Percentiles rank a stretch among this genome's conserved stretches.
These are phyloP conservation scores for Castanopsis chinensis DNA, from an alignment of 306 rosid genomes.

Conservation along the genomic window DNA sequence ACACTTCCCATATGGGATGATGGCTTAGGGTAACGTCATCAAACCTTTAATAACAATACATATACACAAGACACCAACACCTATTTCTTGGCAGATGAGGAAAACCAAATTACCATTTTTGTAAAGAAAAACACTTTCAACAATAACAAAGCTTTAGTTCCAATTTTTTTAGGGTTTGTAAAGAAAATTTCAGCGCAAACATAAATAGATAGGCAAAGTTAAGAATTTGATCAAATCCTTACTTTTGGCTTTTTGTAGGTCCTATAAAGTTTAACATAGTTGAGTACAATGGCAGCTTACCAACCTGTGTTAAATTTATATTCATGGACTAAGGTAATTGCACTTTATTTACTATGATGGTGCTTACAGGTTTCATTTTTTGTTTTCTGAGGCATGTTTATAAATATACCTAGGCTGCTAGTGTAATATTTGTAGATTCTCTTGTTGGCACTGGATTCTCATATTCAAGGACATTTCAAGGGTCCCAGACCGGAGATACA, in stretches of 20 bases:
- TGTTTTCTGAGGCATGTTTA: neutral
- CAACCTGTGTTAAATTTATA: conserved; percentile 37
- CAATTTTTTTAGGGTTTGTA: too few relatives aligned
- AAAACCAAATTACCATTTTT: too few relatives aligned
- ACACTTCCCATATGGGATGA: too few relatives aligned
- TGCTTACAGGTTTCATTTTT: neutral
- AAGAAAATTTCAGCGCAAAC: too few relatives aligned
- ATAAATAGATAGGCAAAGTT: too few relatives aligned
- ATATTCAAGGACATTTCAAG: conserved; percentile 32
- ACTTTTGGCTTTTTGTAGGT: conserved; percentile 34
- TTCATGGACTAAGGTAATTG: conserved; percentile 76
- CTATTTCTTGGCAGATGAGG: too few relatives aligned
- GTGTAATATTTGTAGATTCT: conserved; percentile 56
- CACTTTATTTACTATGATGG: neutral
- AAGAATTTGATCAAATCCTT: too few relatives aligned
- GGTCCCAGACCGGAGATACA: neutral
- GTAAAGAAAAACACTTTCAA: too few relatives aligned
- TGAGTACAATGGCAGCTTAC: conserved; percentile 48
- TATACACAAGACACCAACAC: too few relatives aligned
- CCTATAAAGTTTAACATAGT: conserved; percentile 44
- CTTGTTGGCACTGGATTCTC: conserved; percentile 68
- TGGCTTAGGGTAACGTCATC: too few relatives aligned
- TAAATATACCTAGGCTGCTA: conserved; percentile 26
- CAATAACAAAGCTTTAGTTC: too few relatives aligned
- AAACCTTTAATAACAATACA: too few relatives aligned